Base-by-base conservation (phyloP, 1,284 basidiomycete genomes). In the Cerioporus squamosus region DNA sequence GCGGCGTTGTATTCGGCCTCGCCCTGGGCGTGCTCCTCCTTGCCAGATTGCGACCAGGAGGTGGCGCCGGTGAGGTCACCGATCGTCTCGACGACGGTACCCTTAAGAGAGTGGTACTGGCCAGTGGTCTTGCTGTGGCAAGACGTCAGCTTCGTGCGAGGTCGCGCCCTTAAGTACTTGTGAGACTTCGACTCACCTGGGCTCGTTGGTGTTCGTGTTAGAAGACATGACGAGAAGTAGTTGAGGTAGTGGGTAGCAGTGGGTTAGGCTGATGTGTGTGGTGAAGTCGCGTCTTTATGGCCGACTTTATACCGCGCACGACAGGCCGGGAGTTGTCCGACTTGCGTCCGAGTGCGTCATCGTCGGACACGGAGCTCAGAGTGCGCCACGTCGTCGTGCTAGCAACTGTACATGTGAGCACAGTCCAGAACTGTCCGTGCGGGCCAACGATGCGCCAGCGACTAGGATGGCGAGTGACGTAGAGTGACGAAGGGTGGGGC, bases 21-120 rank as follows among this genome's bases (percentile, higher is more conserved):
- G 49, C 90, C 90, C 57, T 77, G 70, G 43, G 78, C 77, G 67
- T 91, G 90, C 68, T 89, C 86, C 60, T 91, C 77, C 61, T 84
- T 83, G n/a, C 89, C 88, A 36, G 84, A 75, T 60, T 80, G 70
- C 66, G 77, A 64, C 85, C 82, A 86, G 5, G 75, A 69, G 47
- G 73, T 63, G 8, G 76, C 68, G 18, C 84, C 84, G 42, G 78
- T 79, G 47, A 80, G 22, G 60, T 85, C 77, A 52, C 86, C 84
- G 54, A 82, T 69, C 72, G 77, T 70, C 75, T 91, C 87, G 65
- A 88, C 83, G 54, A 73, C 71, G 50, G 74, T 80, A 15, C 90
- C 90, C 75, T 87, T 87, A 39, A 77, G 61, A 3, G 84, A 85
- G 73, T 87, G 84, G 67, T 71, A 77, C 73, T 90, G 83, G 62